Evolutionary conservation across 495 filamentous ascomycete species (phyloP), one percentile per base, ranked within the genome.

Genomic region (Chaetomidium leptoderma): DNA sequence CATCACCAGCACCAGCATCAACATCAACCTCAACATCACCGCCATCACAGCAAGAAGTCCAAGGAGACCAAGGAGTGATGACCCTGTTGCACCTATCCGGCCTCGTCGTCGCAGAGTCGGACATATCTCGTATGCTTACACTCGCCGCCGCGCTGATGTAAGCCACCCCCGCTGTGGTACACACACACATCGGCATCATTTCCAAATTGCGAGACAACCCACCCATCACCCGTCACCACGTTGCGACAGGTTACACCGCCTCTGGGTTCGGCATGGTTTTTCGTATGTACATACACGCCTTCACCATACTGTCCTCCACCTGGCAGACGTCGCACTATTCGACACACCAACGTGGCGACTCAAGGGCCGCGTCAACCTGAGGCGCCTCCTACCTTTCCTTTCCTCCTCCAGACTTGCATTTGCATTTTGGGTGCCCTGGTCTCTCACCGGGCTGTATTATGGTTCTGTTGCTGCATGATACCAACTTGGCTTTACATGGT

Each of bases 401-500:
- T n/a, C n/a, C n/a, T n/a, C n/a, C n/a, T n/a, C n/a, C n/a, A n/a
- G n/a, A n/a, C n/a, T n/a, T 39, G 6, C 32, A 37, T 50, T 44
- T 35, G 6, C 26, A 6, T 29, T 40, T 29, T 13, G n/a, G 6
- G 5, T 14, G 37, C 19, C 47, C n/a, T n/a, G n/a, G n/a, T n/a
- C n/a, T n/a, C n/a, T n/a, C n/a, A n/a, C n/a, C n/a, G n/a, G n/a
- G n/a, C n/a, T n/a, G n/a, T n/a, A n/a, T n/a, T n/a, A 6, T 26
- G 5, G 11, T 33, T 14, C 27, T 10, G 5, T 27, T 54, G 37
- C 27, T 49, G 57, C 57, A 60, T 55, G 53, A 63, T 63, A 63
- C 61, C 61, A 59, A 32, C 48, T 55, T 59, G 60, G 24, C 45
- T 59, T 63, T 59, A 46, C 29, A 48, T 32, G 45, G 33, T 21